Evolutionary conservation across 352 stramenopile species (phyloP), one percentile per base, ranked within the genome.

Genomic region (Phytophthora palmivora): DNA sequence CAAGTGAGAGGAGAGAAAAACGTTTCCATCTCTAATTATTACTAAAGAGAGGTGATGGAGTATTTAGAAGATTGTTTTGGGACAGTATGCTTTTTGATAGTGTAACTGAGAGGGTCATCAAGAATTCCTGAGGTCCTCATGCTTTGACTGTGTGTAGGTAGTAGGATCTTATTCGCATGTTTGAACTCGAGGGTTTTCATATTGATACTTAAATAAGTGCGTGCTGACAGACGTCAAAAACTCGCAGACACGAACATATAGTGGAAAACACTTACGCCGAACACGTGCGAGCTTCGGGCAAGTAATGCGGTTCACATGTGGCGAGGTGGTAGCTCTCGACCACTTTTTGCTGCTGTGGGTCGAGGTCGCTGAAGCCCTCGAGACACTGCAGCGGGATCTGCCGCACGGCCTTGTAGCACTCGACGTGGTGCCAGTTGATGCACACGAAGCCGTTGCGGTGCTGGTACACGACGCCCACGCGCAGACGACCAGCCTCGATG

Each of bases 401-500:
- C 33, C 66, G 37, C 43, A 89, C 78, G 37, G 75, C 65, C 56
- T 78, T 74, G 63, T 90, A 93, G 71, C 84, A 93, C 67, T 91
- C 80, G 56, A 93, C 68, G 63, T 93, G 84, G 66, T 93, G 82
- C 84, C 84, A 93, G 66, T 93, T 91, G 62, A 93, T 91, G 71
- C 84, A 91, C 22, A 91, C 76, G 61, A 90, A 93, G 60, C 84
- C 84, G 54, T 90, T 91, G 64, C 80, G 80, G 63, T 93, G 84
- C 67, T 91, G 84, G 61, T 83, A 93, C 3, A 93, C 82, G 48
- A 93, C 84, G 48, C 84, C 84, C 26, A 93, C 78, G 64, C 84
- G 84, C 42, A 93, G 72, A 42, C 79, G 79, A 14, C 77, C 78
- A 41, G 79, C 62, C 19, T 89, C 79, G 46, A 93, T 91, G 21